Base-by-base conservation (phyloP, 306 rosid genomes). In the Lupinus albus region DNA sequence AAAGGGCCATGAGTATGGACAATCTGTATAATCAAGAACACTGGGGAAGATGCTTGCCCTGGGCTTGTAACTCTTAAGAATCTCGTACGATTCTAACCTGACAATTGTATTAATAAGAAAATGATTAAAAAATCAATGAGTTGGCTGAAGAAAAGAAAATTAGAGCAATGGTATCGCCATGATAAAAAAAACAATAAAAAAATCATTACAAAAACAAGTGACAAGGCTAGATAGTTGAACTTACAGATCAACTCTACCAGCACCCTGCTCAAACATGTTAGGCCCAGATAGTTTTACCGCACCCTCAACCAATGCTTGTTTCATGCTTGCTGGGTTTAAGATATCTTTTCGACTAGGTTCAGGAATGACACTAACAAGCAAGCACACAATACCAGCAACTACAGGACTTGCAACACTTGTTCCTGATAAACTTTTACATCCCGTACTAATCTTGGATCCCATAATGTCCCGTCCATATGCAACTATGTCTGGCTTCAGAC, bases 321-420 rank as follows among this genome's bases (percentile, higher is more conserved):
- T 93, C 99, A 90, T 93, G 88, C 97, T 93, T 60, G 99, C 99
- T 0, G 99, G 99, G 83, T 93, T 93, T 76, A 93, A 80, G 58
- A 85, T 79, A 35, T 75, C 64, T 72, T 90, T 86, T 47, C 96
- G 86, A 47, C 61, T 80, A 60, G 67, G 51, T 77, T 88, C 96
- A 49, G 99, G 92, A 66, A 90, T 88, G 79, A 93, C 75, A 61
- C 99, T 93, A 50, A 93, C 97, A 76, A 93, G 99, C 71, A 93
- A 86, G 73, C 99, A 93, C 51, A 93, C 96, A 81, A 90, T 78
- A 78, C 99, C 97, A 44, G 99, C 97, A 74, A 93, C 99, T 61
- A 93, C 97, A 68, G 97, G 99, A 82, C 97, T 93, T 36, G 99
- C 99, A 66, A 93, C 99, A 56, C 97, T 93, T 45, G 99, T 93